A percentile compares a stretch with the other conserved stretches of the same genome.
These are phyloP conservation scores for Penicillium paneum DNA, from an alignment of 2,329 filamentous ascomycete genomes.

Conservation along the genomic window DNA sequence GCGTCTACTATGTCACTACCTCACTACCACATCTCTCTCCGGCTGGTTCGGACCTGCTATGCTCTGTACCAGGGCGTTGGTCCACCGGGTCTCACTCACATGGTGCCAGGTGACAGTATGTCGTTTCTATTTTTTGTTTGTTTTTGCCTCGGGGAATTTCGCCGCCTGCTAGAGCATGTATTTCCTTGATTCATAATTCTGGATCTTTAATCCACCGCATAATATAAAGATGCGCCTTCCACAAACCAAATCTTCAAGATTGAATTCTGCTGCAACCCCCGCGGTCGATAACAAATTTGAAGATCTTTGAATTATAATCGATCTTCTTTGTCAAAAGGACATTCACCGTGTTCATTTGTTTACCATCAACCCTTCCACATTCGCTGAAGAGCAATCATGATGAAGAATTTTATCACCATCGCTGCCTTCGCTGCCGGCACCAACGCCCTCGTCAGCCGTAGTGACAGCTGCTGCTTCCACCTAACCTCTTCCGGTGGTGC, in stretches of 20 bases:
- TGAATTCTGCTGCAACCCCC: not conserved
- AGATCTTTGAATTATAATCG: not conserved
- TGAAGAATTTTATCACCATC: constrained; percentile 36
- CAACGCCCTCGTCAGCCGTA: constrained; percentile 42
- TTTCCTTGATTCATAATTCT: not conserved
- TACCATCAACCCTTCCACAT: not conserved
- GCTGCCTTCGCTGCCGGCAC: constrained; percentile 41
- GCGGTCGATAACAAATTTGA: not conserved
- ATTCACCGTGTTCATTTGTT: constrained; percentile 9
- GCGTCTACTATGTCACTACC: constrained; percentile 14
- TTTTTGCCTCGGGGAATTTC: constrained; percentile 12
- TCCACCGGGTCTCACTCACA: constrained; percentile 6
- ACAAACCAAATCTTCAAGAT: not conserved
- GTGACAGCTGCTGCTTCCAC: constrained; percentile 51
- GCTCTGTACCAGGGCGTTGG: constrained; percentile 6
- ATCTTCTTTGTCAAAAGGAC: not conserved
- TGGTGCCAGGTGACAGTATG: constrained; percentile 1
- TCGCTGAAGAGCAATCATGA: constrained; percentile 27
- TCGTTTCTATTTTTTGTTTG: constrained; percentile 3
- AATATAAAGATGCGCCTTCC: constrained; percentile 17
- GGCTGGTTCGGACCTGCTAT: constrained; percentile 17
- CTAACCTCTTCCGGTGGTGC: constrained; percentile 51
- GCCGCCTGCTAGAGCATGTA: constrained; percentile 4
- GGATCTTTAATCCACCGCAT: not conserved
- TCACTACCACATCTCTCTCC: constrained; percentile 8